phyloP scores from a whole-genome alignment of 2,329 filamentous ascomycete species.

The Fonsecaea pedrosoi region DNA sequence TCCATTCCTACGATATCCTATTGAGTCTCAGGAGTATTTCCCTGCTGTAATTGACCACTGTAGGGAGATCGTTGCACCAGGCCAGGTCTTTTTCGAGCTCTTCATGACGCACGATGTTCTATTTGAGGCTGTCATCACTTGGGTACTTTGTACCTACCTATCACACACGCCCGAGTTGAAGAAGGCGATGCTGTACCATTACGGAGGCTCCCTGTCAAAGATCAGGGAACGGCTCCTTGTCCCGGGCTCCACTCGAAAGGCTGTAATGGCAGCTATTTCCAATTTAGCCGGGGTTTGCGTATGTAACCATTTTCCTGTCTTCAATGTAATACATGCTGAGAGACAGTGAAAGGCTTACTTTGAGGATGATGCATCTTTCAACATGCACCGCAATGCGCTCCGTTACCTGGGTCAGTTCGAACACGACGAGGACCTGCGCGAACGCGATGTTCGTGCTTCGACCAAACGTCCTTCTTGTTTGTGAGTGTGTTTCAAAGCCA shows the following conservation, averaged over 20 bases:
- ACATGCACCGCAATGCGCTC: constrained; percentile 12
- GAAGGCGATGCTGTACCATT: constrained; percentile 27
- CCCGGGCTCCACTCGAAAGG: constrained; percentile 5
- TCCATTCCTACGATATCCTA: constrained; percentile 28
- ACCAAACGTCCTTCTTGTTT: constrained; percentile 10
- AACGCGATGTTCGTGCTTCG: neutral
- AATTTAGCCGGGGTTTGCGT: constrained; percentile 31
- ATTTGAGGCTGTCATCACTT: constrained; percentile 30
- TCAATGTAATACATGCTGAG: neutral
- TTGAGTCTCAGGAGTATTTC: constrained; percentile 24
- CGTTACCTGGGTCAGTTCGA: constrained; percentile 7
- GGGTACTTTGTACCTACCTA: constrained; percentile 24
- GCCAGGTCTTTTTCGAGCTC: constrained; percentile 22
- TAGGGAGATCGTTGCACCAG: constrained; percentile 21
- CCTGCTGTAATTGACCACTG: constrained; percentile 27
- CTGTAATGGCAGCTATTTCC: constrained; percentile 25
- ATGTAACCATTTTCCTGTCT: neutral
- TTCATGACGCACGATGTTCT: constrained; percentile 26
- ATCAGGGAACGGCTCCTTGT: constrained; percentile 15
- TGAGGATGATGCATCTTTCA: constrained; percentile 10
- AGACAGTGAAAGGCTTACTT: constrained; percentile 5
- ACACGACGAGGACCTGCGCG: neutral
- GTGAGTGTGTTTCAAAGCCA: neutral
- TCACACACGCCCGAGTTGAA: constrained; percentile 17
- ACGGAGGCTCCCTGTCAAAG: constrained; percentile 25